These are phyloP conservation scores for Naumovozyma baii DNA, from an alignment of 805 yeast species.

Conservation along the genomic window DNA sequence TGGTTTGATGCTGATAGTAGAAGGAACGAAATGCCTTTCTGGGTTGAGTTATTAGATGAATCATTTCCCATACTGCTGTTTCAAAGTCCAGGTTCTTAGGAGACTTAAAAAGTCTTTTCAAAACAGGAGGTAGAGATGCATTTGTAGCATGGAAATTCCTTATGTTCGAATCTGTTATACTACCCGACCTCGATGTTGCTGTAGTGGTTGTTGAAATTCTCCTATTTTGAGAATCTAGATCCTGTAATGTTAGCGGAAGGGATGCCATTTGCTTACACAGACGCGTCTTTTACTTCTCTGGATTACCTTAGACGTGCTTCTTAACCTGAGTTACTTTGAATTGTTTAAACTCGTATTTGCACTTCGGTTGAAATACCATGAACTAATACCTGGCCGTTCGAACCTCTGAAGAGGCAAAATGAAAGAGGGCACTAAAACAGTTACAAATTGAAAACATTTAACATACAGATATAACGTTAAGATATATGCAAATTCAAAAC, in stretches of 20 bases:
- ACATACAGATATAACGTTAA: too few relatives aligned
- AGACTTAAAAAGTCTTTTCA: conserved; percentile 51
- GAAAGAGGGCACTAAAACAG: background rate
- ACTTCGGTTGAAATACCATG: too few relatives aligned
- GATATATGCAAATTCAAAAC: too few relatives aligned
- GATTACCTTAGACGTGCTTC: too few relatives aligned
- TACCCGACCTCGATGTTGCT: background rate
- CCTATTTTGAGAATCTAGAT: conserved; percentile 2
- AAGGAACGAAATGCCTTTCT: conserved; percentile 72
- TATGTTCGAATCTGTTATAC: background rate
- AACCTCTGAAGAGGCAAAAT: background rate
- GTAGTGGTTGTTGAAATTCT: background rate
- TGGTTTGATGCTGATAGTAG: conserved; percentile 73
- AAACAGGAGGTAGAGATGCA: conserved; percentile 8
- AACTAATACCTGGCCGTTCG: background rate
- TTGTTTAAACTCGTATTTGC: too few relatives aligned
- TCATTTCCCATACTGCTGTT: conserved; percentile 86
- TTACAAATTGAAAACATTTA: too few relatives aligned
- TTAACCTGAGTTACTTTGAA: too few relatives aligned
- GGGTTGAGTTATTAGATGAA: conserved; percentile 64
- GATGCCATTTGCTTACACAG: conserved; percentile 2
- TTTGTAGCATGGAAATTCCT: background rate
- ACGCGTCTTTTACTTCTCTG: too few relatives aligned
- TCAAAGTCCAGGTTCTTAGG: conserved; percentile 75
- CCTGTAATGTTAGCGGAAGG: conserved; percentile 4